These are phyloP conservation scores for Aureobasidium uvarum DNA, from an alignment of 2,329 filamentous ascomycete species.

Conservation along the genomic window DNA sequence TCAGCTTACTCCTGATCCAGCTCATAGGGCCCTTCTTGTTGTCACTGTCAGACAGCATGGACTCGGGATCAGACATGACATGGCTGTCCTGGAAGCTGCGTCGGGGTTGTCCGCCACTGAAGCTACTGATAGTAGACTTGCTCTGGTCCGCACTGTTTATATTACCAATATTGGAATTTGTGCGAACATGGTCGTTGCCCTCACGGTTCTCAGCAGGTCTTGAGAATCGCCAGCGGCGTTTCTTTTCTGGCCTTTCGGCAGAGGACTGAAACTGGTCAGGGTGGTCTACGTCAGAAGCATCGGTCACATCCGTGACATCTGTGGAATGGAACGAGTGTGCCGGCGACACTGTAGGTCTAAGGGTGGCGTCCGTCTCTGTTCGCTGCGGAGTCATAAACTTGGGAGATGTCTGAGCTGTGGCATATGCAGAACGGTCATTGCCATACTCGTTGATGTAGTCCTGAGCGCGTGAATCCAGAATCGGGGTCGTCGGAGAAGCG, in stretches of 20 bases:
- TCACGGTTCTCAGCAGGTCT: conserved; percentile 33
- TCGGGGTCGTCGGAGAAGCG: conserved; percentile 36
- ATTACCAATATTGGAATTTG: conserved; percentile 19
- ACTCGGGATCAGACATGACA: conserved; percentile 23
- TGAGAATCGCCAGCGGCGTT: conserved; percentile 71
- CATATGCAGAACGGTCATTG: conserved; percentile 45
- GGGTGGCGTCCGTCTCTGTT: conserved; percentile 58
- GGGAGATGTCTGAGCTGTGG: conserved; percentile 35
- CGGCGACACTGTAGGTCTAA: conserved; percentile 70
- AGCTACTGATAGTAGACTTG: conserved; percentile 28
- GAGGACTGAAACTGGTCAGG: conserved; percentile 56
- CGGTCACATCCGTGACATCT: conserved; percentile 75
- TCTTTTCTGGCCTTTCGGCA: conserved; percentile 64
- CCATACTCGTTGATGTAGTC: conserved; percentile 32
- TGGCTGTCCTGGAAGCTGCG: conserved; percentile 23
- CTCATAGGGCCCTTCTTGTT: conserved; percentile 56
- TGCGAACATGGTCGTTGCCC: neutral
- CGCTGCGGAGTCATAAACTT: conserved; percentile 66
- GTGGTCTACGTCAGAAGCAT: conserved; percentile 71
- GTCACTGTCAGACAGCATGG: conserved; percentile 23
- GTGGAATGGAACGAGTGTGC: conserved; percentile 73
- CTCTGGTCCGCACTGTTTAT: conserved; percentile 27
- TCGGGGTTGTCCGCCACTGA: conserved; percentile 2
- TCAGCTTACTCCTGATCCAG: conserved; percentile 64
- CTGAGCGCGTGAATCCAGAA: conserved; percentile 30